Base-by-base conservation (phyloP, 116 monocot genomes). In the Thalassia testudinum region DNA sequence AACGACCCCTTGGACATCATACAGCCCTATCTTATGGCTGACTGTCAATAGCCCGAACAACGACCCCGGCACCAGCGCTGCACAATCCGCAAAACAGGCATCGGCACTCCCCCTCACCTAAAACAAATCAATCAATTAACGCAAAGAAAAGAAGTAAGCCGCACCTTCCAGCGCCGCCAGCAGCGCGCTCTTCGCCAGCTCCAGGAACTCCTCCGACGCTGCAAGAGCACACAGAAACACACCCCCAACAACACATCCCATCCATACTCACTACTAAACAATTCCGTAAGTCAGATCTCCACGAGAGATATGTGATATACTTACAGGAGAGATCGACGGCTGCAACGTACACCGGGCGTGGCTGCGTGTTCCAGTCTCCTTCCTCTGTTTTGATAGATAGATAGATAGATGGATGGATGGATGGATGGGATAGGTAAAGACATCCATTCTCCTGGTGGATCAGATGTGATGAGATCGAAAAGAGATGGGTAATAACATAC, bases 1-100 rank as follows among this genome's bases (percentile, higher is more conserved):
- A 68, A 89, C 77, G 43, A 90, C 77, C 10, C 97, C 97, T 69
- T 97, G 97, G 66, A 97, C 79, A 74, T 97, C 90, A 75, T 97
- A 97, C 38, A 97, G 47, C 13, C 97, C 97, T 44, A 97, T 85
- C 68, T 89, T 97, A 56, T 86, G 82, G 68, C 89, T 89, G 78
- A 89, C 79, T 14, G 86, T 86, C 56, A 89, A 69, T 42, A 97
- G 77, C 43, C 97, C 97, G 66, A 97, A 97, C 49, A 97, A 67
- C 37, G 97, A 97, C 30, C 97, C 97, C 7, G 97, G 97, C 24
- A 70, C 72, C n/a, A 97, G 63, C 54, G 85, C 97, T 97, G 90
- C 52, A 75, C 26, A 66, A 45, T 7, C 45, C 4, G 4, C 15
- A 45, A 45, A 51, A 67, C 19, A 61, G 26, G 40, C n/a, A 16